Evolutionary conservation across 208 protist genomes (phyloP).

Genomic region (Polymyxa betae): DNA sequence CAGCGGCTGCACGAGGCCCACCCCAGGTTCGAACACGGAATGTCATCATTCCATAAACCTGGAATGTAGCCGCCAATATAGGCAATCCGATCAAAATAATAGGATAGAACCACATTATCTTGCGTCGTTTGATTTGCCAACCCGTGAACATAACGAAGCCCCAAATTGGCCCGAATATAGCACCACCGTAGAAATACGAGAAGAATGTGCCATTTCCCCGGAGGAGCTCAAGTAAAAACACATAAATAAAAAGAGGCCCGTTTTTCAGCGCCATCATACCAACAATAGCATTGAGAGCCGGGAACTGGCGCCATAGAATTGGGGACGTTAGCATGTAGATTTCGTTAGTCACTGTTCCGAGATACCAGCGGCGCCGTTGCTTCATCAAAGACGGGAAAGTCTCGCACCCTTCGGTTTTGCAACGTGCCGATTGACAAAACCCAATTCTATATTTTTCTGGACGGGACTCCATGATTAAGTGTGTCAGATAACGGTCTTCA

Average conservation of each 20-base stretch:
- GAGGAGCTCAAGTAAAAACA: constrained; percentile 15
- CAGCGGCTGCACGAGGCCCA: constrained; percentile 35
- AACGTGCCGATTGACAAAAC: constrained; percentile 40
- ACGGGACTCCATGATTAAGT: constrained; percentile 44
- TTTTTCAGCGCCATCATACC: background rate
- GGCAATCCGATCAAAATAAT: constrained; percentile 37
- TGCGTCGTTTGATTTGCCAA: constrained; percentile 33
- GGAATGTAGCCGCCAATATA: constrained; percentile 27
- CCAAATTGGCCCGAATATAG: constrained; percentile 37
- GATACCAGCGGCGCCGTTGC: constrained; percentile 39
- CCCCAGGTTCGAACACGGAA: constrained; percentile 22
- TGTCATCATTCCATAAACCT: constrained; percentile 42
- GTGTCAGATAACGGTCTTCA: constrained; percentile 49
- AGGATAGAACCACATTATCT: constrained; percentile 45
- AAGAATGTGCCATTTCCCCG: background rate
- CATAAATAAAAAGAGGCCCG: constrained; percentile 47
- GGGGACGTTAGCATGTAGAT: constrained; percentile 55
- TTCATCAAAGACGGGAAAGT: constrained; percentile 33
- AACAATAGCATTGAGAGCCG: background rate
- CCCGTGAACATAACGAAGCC: constrained; percentile 7
- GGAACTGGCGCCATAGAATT: constrained; percentile 40
- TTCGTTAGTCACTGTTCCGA: constrained; percentile 40
- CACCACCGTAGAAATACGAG: background rate
- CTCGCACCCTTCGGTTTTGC: constrained; percentile 46
- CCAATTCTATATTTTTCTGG: constrained; percentile 48